Evolutionary conservation across 2,329 filamentous ascomycete species (phyloP).

Genomic region (Neofusicoccum parvum): DNA sequence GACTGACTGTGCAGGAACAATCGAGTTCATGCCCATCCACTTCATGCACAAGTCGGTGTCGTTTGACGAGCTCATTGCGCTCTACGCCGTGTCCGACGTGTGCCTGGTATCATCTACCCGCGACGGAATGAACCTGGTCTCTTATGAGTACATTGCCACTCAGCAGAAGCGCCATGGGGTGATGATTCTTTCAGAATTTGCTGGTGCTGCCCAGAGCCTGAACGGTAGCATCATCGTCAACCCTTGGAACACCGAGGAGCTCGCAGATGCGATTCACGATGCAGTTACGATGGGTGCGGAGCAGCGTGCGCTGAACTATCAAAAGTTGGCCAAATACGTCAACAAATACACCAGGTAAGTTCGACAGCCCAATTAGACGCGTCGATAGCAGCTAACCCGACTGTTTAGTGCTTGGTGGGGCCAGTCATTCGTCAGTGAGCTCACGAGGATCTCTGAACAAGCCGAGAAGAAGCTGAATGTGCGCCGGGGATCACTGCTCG

Average conservation of each 20-base stretch:
- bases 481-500: constrained; percentile 24
- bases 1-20: constrained; percentile 60
- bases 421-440: constrained; percentile 84
- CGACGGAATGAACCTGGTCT: constrained; percentile 98
- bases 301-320: constrained; percentile 82
- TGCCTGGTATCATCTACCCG: constrained; percentile 94
- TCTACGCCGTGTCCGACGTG: constrained; percentile 90
- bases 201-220: constrained; percentile 89
- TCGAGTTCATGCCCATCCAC: constrained; percentile 99
- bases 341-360: constrained; percentile 87
- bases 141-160: constrained; percentile 96
- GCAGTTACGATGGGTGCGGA: constrained; percentile 96
- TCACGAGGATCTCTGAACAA: constrained; percentile 62
- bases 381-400: constrained; percentile 27
- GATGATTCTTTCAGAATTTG: constrained; percentile 95
- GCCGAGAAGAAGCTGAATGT: constrained; percentile 53
- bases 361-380: background rate
- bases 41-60: constrained; percentile 96
- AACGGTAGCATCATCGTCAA: constrained; percentile 95
- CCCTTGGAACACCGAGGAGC: constrained; percentile 96
- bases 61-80: constrained; percentile 90
- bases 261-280: constrained; percentile 90
- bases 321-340: constrained; percentile 91
- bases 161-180: constrained; percentile 88
- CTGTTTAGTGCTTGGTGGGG: constrained; percentile 83